Evolutionary conservation across 495 filamentous ascomycete species (phyloP).

Genomic region (Penicillium malachiteum): DNA sequence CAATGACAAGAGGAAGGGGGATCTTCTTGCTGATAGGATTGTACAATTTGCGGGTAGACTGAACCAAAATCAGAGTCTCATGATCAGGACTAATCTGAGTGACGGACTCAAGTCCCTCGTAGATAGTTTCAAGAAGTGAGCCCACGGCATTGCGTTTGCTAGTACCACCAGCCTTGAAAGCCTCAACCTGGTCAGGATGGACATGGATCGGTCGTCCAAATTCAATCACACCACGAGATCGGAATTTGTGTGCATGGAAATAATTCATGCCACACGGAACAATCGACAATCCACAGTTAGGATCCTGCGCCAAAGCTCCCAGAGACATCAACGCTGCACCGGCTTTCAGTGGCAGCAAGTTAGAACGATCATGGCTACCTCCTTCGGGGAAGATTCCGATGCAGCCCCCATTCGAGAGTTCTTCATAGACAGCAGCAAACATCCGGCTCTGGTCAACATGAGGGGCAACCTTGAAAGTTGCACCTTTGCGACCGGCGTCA

Average conservation of each 20-base stretch:
- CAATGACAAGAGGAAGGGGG: slow-evolving; percentile 87
- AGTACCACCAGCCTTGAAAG: slow-evolving; percentile 67
- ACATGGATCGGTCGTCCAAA: slow-evolving; percentile 87
- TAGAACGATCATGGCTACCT: slow-evolving; percentile 92
- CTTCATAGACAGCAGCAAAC: slow-evolving; percentile 85
- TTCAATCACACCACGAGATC: slow-evolving; percentile 91
- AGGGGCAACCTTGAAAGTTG: slow-evolving; percentile 79
- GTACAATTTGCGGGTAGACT: slow-evolving; percentile 89
- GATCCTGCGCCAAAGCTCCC: slow-evolving; percentile 80
- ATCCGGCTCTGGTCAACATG: slow-evolving; percentile 91
- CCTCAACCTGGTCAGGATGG: slow-evolving; percentile 73
- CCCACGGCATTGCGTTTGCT: slow-evolving; percentile 79
- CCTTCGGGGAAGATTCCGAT: slow-evolving; percentile 97
- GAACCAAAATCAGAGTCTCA: slow-evolving; percentile 93
- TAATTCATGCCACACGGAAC: slow-evolving; percentile 99
- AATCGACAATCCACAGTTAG: slow-evolving; percentile 84
- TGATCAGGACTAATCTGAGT: slow-evolving; percentile 93
- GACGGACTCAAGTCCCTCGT: slow-evolving; percentile 77
- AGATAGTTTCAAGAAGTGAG: slow-evolving; percentile 76
- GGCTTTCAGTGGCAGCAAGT: slow-evolving; percentile 90
- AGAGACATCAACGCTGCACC: slow-evolving; percentile 97
- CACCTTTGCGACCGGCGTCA: slow-evolving; percentile 63
- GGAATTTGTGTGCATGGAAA: slow-evolving; percentile 98
- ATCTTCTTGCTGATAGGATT: slow-evolving; percentile 91
- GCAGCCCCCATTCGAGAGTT: slow-evolving; percentile 77